Percentiles rank a stretch among this genome's conserved stretches.
Evolutionary conservation across 2,329 filamentous ascomycete genomes (phyloP).

Genomic region (Westerdykella ornata): DNA sequence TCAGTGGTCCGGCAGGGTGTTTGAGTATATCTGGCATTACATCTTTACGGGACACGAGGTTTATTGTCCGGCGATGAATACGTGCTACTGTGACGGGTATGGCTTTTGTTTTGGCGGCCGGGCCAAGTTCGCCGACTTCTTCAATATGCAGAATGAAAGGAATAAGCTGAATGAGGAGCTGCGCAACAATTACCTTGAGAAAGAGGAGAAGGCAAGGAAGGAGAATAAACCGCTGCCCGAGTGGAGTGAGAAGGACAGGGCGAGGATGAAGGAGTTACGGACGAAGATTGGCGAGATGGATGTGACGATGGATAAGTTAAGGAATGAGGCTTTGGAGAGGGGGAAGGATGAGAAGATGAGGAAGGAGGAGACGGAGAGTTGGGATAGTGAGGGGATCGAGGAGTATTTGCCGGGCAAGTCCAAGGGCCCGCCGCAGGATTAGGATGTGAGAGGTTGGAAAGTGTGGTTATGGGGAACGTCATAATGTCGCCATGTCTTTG

Average conservation of each 20-base stretch:
- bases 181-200: constrained; percentile 33
- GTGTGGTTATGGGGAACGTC: not conserved
- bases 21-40: constrained; percentile 40
- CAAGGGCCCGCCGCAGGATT: not conserved
- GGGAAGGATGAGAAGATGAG: constrained; percentile 28
- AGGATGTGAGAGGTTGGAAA: not conserved
- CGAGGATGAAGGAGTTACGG: constrained; percentile 17
- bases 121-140: constrained; percentile 45
- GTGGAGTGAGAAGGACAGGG: constrained; percentile 17
- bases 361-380: constrained; percentile 31
- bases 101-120: constrained; percentile 55
- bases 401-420: constrained; percentile 27
- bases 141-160: constrained; percentile 41
- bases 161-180: constrained; percentile 39
- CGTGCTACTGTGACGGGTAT: constrained; percentile 58
- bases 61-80: constrained; percentile 35
- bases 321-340: constrained; percentile 29
- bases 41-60: constrained; percentile 37
- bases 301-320: constrained; percentile 20
- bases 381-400: constrained; percentile 31
- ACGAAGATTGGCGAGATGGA: constrained; percentile 20
- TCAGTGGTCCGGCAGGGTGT: constrained; percentile 34
- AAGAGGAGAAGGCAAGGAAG: constrained; percentile 30
- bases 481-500: not conserved
- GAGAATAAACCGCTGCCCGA: constrained; percentile 15